Percentiles rank a stretch among this genome's conserved stretches.
phyloP scores from a whole-genome alignment of 768 basidiomycete genomes.

The Boletales sp. region DNA sequence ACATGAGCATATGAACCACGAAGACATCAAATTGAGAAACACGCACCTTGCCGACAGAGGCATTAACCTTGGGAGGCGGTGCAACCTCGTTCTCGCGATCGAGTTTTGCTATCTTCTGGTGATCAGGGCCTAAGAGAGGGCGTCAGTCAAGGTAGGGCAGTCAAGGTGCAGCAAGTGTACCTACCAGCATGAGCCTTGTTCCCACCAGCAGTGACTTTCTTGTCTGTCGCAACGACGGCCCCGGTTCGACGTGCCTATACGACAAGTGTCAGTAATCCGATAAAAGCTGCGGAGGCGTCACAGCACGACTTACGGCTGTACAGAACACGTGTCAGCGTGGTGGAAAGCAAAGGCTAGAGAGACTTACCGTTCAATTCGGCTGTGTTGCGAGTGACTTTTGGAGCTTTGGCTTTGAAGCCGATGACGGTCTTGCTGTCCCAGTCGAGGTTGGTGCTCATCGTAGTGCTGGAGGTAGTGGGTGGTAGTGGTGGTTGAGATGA shows the following conservation, averaged over 20 bases:
- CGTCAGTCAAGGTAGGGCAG: not conserved
- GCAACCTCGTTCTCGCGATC: slow-evolving; percentile 96
- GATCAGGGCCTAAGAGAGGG: slow-evolving; percentile 70
- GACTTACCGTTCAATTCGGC: slow-evolving; percentile 51
- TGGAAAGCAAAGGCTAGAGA: not conserved
- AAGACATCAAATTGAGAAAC: no score
- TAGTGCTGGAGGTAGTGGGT: not conserved
- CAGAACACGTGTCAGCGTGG: slow-evolving; percentile 13
- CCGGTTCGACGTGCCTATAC: slow-evolving; percentile 70
- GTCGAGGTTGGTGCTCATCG: slow-evolving; percentile 50
- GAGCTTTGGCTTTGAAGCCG: slow-evolving; percentile 59
- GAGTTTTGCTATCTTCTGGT: slow-evolving; percentile 90
- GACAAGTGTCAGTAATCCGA: slow-evolving; percentile 5
- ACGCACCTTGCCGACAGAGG: slow-evolving; percentile 69
- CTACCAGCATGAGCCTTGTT: slow-evolving; percentile 80
- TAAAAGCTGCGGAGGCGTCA: not conserved
- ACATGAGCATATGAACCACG: slow-evolving; percentile 3
- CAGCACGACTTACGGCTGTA: slow-evolving; percentile 49
- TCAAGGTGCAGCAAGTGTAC: slow-evolving; percentile 10
- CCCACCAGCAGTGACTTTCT: slow-evolving; percentile 61
- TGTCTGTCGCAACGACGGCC: slow-evolving; percentile 78
- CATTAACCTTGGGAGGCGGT: slow-evolving; percentile 77
- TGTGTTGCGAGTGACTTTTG: slow-evolving; percentile 61
- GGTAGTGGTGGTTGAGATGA: slow-evolving; percentile 10
- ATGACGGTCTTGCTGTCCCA: slow-evolving; percentile 76